These are phyloP conservation scores for Leccinum aurantiacum DNA, from an alignment of 768 basidiomycete genomes.

Conservation along the genomic window DNA sequence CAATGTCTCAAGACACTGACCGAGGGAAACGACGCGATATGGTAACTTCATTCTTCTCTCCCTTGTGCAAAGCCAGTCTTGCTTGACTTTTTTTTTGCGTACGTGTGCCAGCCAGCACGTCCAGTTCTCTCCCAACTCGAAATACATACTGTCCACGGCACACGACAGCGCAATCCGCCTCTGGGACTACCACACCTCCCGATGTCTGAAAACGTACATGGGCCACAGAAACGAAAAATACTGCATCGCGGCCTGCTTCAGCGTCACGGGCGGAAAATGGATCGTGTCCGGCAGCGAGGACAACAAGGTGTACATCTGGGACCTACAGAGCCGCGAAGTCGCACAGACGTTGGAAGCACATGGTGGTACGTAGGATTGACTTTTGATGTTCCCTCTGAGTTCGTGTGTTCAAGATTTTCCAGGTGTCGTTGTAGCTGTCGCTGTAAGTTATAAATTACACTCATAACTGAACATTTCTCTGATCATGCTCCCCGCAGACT, in stretches of 20 bases:
- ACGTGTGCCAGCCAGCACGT: constrained; percentile 69
- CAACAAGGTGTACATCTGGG: constrained; percentile 87
- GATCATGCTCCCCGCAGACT: constrained; percentile 46
- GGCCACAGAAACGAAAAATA: constrained; percentile 84
- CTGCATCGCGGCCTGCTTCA: constrained; percentile 82
- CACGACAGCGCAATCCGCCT: constrained; percentile 91
- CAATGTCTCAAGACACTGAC: constrained; percentile 96
- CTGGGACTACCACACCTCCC: constrained; percentile 92
- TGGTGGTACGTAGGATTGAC: constrained; percentile 44
- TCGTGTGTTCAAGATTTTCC: constrained; percentile 8
- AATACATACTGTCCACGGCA: constrained; percentile 91
- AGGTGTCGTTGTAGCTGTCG: constrained; percentile 73
- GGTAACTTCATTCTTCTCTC: constrained; percentile 40
- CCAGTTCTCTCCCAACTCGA: constrained; percentile 93
- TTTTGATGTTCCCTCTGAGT: not conserved
- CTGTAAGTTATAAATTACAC: constrained; percentile 52
- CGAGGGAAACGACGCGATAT: constrained; percentile 84
- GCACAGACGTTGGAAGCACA: constrained; percentile 81
- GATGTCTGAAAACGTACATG: constrained; percentile 86
- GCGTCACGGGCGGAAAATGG: constrained; percentile 84
- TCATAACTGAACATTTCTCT: not conserved
- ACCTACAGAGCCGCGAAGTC: constrained; percentile 82
- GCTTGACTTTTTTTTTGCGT: not conserved
- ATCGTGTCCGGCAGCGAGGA: constrained; percentile 92
- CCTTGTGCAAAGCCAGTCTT: not conserved